These are phyloP conservation scores for Colletotrichum sp. DNA, from an alignment of 2,329 filamentous ascomycete genomes.

Conservation along the genomic window DNA sequence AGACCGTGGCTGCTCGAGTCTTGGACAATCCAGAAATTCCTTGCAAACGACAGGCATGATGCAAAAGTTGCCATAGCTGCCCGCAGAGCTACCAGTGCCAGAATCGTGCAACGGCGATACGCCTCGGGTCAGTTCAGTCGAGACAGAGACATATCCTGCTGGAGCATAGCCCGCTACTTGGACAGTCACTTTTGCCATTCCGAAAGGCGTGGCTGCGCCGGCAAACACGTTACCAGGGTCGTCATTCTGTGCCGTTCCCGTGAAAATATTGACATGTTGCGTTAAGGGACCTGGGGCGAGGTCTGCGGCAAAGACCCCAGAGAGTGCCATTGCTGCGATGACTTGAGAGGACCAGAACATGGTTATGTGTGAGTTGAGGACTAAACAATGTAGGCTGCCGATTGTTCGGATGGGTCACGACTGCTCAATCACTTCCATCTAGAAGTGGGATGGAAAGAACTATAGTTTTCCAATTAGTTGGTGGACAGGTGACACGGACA, in stretches of 20 bases:
- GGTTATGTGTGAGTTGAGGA: background rate
- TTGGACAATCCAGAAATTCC: background rate
- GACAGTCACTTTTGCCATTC: background rate
- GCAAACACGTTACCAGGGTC: background rate
- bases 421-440: background rate
- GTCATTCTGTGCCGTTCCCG: background rate
- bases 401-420: background rate
- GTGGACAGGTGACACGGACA: background rate
- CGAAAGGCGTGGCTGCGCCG: background rate
- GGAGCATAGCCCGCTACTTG: background rate
- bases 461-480: rapidly evolving
- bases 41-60: slow-evolving; percentile 2
- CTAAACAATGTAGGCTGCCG: background rate
- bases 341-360: background rate
- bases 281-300: background rate
- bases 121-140: background rate
- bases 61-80: slow-evolving; percentile 3
- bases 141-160: background rate
- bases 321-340: background rate
- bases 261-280: slow-evolving; percentile 4
- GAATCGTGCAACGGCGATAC: slow-evolving; percentile 2
- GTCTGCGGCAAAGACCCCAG: background rate
- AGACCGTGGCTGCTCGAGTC: background rate
- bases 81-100: background rate
- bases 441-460: background rate